Percentiles rank a stretch among this genome's conserved stretches.
phyloP scores from a whole-genome alignment of 371 early-diverging fungal species.

The Rhizopus sp. region DNA sequence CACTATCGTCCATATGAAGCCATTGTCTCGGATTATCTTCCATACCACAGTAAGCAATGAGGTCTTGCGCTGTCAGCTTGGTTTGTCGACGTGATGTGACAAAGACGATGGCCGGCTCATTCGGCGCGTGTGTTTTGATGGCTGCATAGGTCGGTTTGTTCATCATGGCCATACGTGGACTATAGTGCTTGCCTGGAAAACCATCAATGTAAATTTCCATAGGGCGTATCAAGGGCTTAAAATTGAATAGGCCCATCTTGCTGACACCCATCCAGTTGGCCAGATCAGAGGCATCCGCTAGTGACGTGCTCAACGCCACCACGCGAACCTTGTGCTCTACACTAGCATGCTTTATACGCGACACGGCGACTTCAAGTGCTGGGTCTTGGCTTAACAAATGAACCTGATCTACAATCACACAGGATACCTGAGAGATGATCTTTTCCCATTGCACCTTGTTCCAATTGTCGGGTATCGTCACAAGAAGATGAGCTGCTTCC shows the following conservation, averaged over 20 bases:
- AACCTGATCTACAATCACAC: constrained; percentile 93
- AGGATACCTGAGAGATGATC: constrained; percentile 90
- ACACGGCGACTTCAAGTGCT: constrained; percentile 96
- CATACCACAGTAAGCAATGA: constrained; percentile 89
- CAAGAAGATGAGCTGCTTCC: constrained; percentile 90
- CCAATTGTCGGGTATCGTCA: constrained; percentile 99
- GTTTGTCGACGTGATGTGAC: constrained; percentile 97
- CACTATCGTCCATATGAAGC: constrained; percentile 83
- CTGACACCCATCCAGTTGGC: constrained; percentile 95
- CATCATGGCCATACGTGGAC: constrained; percentile 97
- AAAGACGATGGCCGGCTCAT: constrained; percentile 95
- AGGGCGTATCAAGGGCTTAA: constrained; percentile 93
- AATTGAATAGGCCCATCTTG: constrained; percentile 87
- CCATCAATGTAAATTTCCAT: constrained; percentile 95
- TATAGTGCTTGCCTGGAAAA: constrained; percentile 93
- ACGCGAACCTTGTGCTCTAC: constrained; percentile 80
- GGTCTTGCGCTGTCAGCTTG: constrained; percentile 89
- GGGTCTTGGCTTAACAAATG: constrained; percentile 97
- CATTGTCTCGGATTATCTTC: constrained; percentile 93
- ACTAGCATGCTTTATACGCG: constrained; percentile 92
- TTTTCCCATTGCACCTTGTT: constrained; percentile 47
- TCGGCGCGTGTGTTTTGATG: constrained; percentile 90
- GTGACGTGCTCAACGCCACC: constrained; percentile 96
- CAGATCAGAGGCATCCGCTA: constrained; percentile 97
- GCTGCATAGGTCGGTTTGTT: constrained; percentile 95